Evolutionary conservation across 768 basidiomycete species (phyloP).

Genomic region (Rhizopogon salebrosus): DNA sequence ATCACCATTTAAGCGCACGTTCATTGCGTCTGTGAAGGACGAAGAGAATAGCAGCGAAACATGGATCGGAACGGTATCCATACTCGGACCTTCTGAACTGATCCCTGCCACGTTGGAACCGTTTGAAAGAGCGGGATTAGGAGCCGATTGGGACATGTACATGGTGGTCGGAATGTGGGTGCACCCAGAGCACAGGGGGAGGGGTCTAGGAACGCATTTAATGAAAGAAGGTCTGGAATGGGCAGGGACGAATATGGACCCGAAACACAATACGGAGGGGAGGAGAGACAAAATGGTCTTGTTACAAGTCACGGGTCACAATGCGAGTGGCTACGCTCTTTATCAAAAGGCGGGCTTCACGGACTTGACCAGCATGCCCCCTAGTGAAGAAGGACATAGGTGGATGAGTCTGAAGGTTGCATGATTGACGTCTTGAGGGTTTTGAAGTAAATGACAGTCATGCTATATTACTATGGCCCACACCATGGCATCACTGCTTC

Average conservation of each 20-base stretch:
- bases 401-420: slow-evolving; percentile 25
- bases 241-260: slow-evolving; percentile 15
- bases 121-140: slow-evolving; percentile 11
- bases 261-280: background rate
- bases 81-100: slow-evolving; percentile 11
- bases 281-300: slow-evolving; percentile 13
- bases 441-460: too few relatives aligned
- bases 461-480: too few relatives aligned
- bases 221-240: slow-evolving; percentile 18
- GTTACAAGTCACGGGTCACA: slow-evolving; percentile 12
- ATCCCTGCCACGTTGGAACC: slow-evolving; percentile 3
- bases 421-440: background rate
- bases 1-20: slow-evolving; percentile 7
- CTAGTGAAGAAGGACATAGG: slow-evolving; percentile 6
- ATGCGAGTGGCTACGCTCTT: slow-evolving; percentile 11
- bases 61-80: slow-evolving; percentile 17
- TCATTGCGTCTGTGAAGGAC: slow-evolving; percentile 11
- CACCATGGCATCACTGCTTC: too few relatives aligned
- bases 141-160: slow-evolving; percentile 15
- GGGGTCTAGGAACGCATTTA: slow-evolving; percentile 13
- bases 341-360: slow-evolving; percentile 19
- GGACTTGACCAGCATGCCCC: slow-evolving; percentile 6
- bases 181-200: slow-evolving; percentile 22
- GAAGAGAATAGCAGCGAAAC: background rate
- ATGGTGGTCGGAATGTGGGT: slow-evolving; percentile 23